A percentile compares a stretch with the other conserved stretches of the same genome.
Evolutionary conservation across 106 monocot species (phyloP).

Genomic region (Hemerocallis citrina): DNA sequence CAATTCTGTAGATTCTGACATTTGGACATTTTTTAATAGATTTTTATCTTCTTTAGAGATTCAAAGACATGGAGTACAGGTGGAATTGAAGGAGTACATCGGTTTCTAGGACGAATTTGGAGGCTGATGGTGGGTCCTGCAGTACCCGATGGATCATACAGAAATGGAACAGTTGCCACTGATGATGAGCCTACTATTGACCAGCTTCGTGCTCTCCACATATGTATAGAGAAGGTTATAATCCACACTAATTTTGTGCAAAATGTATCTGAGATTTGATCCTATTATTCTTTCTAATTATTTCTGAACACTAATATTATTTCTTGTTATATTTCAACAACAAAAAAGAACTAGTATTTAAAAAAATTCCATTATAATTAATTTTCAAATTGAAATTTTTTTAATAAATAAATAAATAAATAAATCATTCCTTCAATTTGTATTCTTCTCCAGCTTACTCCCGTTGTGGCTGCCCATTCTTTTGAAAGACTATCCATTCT

Average conservation of each 20-base stretch:
- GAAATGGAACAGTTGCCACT: conserved; percentile 49
- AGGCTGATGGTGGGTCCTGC: conserved; percentile 85
- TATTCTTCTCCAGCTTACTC: too few relatives aligned
- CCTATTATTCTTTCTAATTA: too few relatives aligned
- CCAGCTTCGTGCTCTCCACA: conserved; percentile 79
- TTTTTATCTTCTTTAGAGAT: conserved; percentile 37
- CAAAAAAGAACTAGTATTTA: too few relatives aligned
- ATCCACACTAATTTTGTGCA: not conserved
- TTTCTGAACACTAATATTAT: too few relatives aligned
- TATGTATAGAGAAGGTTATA: conserved; percentile 70
- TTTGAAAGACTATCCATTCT: too few relatives aligned
- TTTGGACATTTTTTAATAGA: not conserved
- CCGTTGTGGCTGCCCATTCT: too few relatives aligned
- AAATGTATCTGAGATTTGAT: not conserved
- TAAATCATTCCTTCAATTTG: too few relatives aligned
- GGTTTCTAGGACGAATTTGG: conserved; percentile 87
- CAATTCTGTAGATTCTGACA: not conserved
- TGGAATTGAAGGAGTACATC: conserved; percentile 95
- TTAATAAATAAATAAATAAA: too few relatives aligned
- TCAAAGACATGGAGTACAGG: conserved; percentile 92
- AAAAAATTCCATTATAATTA: too few relatives aligned
- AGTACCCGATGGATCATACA: conserved; percentile 62
- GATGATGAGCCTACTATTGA: conserved; percentile 60
- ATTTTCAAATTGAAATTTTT: too few relatives aligned
- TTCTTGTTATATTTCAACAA: too few relatives aligned